These are phyloP conservation scores for Candida schatavii DNA, from an alignment of 805 yeast genomes.

Conservation along the genomic window DNA sequence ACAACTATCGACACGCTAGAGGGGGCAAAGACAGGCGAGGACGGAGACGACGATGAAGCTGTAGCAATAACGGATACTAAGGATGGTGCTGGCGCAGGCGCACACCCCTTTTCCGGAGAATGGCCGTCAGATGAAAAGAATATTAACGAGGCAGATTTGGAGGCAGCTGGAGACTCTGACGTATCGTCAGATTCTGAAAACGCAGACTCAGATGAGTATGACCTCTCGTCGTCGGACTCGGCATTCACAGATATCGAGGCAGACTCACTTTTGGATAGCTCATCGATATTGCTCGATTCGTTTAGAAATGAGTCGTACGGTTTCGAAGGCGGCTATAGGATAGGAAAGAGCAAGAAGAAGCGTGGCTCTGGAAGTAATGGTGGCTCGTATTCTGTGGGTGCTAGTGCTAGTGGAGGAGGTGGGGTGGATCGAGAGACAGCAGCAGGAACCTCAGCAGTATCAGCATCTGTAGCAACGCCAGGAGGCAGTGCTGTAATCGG, in stretches of 20 bases:
- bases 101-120: background rate
- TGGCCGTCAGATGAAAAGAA: constrained; percentile 9
- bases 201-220: constrained; percentile 26
- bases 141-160: constrained; percentile 21
- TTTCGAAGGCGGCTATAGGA: constrained; percentile 12
- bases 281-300: constrained; percentile 24
- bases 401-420: too few species aligned
- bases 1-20: constrained; percentile 2
- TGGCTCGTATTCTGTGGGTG: background rate
- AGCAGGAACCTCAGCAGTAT: background rate
- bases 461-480: background rate
- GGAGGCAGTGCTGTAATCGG: background rate
- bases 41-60: background rate
- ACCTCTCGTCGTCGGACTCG: constrained; percentile 33
- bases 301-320: constrained; percentile 16
- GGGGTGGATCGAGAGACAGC: too few species aligned
- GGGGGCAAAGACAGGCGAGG: background rate
- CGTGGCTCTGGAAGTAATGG: constrained; percentile 12
- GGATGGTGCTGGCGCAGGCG: constrained; percentile 4
- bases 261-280: constrained; percentile 30
- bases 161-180: constrained; percentile 18
- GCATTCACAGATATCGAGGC: constrained; percentile 44
- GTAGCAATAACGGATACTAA: background rate
- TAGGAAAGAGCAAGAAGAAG: constrained; percentile 16
- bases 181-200: constrained; percentile 27